These are phyloP conservation scores for Saccharomyces hybrid DNA, from an alignment of 1,139 yeast species.

Conservation along the genomic window DNA sequence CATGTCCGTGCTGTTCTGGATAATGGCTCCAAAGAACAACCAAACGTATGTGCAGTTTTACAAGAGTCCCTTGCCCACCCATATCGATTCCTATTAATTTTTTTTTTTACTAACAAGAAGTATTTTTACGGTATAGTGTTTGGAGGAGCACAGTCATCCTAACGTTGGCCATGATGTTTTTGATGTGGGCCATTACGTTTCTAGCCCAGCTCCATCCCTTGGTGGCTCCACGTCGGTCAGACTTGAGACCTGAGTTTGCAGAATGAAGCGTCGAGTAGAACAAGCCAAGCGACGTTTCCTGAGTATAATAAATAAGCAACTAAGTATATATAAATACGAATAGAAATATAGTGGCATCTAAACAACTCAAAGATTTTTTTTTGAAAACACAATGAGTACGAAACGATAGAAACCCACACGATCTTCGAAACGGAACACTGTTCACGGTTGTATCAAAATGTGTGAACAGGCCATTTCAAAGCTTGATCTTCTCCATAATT, in stretches of 20 bases:
- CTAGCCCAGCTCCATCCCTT: conserved; percentile 70
- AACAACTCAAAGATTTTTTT: conserved; percentile 4
- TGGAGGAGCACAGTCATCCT: conserved; percentile 87
- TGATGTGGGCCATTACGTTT: conserved; percentile 94
- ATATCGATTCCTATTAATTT: neutral
- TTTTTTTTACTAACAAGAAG: conserved; percentile 9
- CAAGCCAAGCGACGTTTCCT: neutral
- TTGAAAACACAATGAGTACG: neutral
- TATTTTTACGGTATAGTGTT: conserved; percentile 39
- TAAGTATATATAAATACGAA: neutral
- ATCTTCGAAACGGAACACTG: conserved; percentile 16
- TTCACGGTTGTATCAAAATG: conserved; percentile 25
- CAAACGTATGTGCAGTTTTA: conserved; percentile 37
- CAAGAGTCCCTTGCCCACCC: neutral
- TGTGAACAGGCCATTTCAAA: conserved; percentile 23
- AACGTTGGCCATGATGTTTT: conserved; percentile 76
- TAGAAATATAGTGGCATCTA: conserved; percentile 1
- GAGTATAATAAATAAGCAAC: neutral
- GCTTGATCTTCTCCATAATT: conserved; percentile 63
- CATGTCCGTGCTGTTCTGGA: conserved; percentile 51
- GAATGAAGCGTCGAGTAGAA: conserved; percentile 19
- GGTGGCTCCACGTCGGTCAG: conserved; percentile 72
- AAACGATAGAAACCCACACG: conserved; percentile 17
- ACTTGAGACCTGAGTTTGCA: conserved; percentile 64
- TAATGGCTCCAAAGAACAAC: conserved; percentile 44